Conservation (phyloP, 106 monocot species). For the Acorus calamus region DNA sequence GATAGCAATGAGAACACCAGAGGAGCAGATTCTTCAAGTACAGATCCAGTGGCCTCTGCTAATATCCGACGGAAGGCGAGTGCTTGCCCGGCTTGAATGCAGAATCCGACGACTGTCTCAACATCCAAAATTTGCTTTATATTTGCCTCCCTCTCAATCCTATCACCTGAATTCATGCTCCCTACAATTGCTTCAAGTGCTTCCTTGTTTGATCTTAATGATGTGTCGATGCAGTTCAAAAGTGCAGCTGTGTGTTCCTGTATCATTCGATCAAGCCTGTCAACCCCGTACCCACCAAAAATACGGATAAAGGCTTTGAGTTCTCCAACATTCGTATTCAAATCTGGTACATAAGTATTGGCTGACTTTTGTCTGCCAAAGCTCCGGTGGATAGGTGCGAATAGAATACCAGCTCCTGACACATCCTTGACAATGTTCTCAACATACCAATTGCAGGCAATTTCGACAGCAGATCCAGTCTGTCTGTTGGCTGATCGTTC, state of each 20-base stretch:
- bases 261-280: constrained; percentile 52
- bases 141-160: constrained; percentile 74
- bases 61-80: constrained; percentile 70
- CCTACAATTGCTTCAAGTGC: constrained; percentile 65
- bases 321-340: constrained; percentile 55
- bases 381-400: constrained; percentile 43
- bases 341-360: constrained; percentile 58
- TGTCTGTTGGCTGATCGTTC: constrained; percentile 30
- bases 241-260: constrained; percentile 63
- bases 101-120: constrained; percentile 65
- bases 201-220: constrained; percentile 67
- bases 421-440: constrained; percentile 82
- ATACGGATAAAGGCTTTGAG: constrained; percentile 61
- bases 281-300: constrained; percentile 91
- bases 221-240: constrained; percentile 69
- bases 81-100: constrained; percentile 69
- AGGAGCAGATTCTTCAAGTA: constrained; percentile 79
- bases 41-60: constrained; percentile 59
- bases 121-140: constrained; percentile 80
- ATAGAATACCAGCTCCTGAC: constrained; percentile 41
- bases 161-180: constrained; percentile 50
- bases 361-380: constrained; percentile 65
- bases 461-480: constrained; percentile 60
- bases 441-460: constrained; percentile 71
- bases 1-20: constrained; percentile 59